Evolutionary conservation across 129 eudicot species (phyloP), one percentile per base, ranked within the genome.

Genomic region (Kitagawia praeruptora): DNA sequence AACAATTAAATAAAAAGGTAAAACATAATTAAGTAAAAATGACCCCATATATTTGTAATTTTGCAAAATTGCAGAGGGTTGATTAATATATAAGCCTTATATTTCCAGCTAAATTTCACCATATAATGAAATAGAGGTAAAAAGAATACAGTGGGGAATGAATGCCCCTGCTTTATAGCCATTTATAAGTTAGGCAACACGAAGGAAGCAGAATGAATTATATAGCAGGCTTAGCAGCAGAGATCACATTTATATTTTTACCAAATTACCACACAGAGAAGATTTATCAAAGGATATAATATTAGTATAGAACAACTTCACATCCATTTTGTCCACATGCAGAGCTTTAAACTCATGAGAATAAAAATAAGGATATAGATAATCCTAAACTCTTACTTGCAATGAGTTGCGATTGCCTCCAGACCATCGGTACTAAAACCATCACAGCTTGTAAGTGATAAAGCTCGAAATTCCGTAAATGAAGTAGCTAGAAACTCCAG

Each of bases 351-450:
- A 38, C 18, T 66, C 72, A 66, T 66, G 0, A 66, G 2, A 66
- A 28, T 40, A 34, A 34, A 34, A 34, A 34, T 19, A 19, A 74
- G 54, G 2, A 56, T 3, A 9, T 23, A n/a, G 4, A 27, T 9
- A 69, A 45, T 23, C 51, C 7, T n/a, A 40, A 71, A 70, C 46
- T 18, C 89, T 71, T 80, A 93, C 98, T 85, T 88, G 98, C 94
- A 93, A 78, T 91, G 80, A 66, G 96, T 87, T 63, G 93, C 94
- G 80, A 91, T 85, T 54, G 92, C 87, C 83, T 88, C 86, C 47
- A 93, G 85, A 44, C 98, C 98, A 77, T 87, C 80, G 44, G 93
- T 92, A 80, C 86, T 89, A 66, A 93, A 93, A 56, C 98, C 98
- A 71, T 93, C 98, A 85, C 98, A 93, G 70, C 96, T 89, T 76